Conservation (phyloP, 305 asterid species). For the Fraxinus greggii region DNA sequence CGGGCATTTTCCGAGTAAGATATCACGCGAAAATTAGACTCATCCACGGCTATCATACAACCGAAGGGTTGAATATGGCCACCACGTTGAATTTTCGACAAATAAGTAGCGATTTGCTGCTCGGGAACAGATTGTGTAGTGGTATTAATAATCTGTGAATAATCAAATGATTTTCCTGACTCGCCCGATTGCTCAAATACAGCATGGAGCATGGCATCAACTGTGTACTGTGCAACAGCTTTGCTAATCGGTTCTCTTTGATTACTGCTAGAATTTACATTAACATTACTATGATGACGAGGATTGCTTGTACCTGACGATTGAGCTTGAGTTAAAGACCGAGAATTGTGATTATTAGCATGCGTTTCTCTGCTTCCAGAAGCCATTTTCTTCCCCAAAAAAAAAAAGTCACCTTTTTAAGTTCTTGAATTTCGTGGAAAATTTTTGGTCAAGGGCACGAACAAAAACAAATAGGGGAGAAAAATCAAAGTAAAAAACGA, state of each 20-base stretch:
- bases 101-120: slow-evolving; percentile 64
- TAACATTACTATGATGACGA: slow-evolving; percentile 27
- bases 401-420: neutral
- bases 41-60: slow-evolving; percentile 70
- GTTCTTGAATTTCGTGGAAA: slow-evolving; percentile 9
- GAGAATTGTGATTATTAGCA: slow-evolving; percentile 22
- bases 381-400: slow-evolving; percentile 36
- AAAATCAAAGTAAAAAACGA: slow-evolving; percentile 17
- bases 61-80: slow-evolving; percentile 78
- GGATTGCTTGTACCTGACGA: slow-evolving; percentile 39
- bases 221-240: slow-evolving; percentile 71
- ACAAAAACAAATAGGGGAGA: slow-evolving; percentile 4
- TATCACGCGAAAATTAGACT: slow-evolving; percentile 48
- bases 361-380: slow-evolving; percentile 44
- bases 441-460: neutral
- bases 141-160: slow-evolving; percentile 56
- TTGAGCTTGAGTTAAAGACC: slow-evolving; percentile 36
- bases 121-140: slow-evolving; percentile 46
- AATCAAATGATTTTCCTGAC: slow-evolving; percentile 73
- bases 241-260: slow-evolving; percentile 46
- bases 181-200: slow-evolving; percentile 82
- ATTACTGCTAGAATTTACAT: slow-evolving; percentile 25
- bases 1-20: slow-evolving; percentile 77
- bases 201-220: slow-evolving; percentile 74
- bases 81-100: slow-evolving; percentile 78